Evolutionary conservation across 352 stramenopile species (phyloP).

Genomic region (Pythium rhizo-oryzae): DNA sequence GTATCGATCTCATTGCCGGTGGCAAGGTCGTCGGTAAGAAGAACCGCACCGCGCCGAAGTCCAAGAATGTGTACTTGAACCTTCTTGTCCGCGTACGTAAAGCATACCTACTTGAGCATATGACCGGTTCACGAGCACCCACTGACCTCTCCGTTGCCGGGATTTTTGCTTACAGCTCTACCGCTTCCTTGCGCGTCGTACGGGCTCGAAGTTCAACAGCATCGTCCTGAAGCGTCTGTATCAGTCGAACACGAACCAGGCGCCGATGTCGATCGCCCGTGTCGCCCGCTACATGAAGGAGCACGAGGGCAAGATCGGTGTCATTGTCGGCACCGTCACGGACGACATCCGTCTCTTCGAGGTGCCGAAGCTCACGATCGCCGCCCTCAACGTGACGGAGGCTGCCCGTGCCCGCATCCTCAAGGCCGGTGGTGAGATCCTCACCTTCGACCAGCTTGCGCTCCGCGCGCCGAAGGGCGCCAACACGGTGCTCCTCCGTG

Average conservation of each 20-base stretch:
- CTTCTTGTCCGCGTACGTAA: slow-evolving; percentile 94
- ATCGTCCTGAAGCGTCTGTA: slow-evolving; percentile 99
- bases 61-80: slow-evolving; percentile 99
- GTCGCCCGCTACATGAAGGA: slow-evolving; percentile 98
- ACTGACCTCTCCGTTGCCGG: not conserved
- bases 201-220: slow-evolving; percentile 98
- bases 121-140: no score
- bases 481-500: slow-evolving; percentile 99
- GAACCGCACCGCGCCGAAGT: slow-evolving; percentile 97
- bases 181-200: slow-evolving; percentile 98
- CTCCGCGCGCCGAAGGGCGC: slow-evolving; percentile 96
- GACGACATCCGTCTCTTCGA: slow-evolving; percentile 98
- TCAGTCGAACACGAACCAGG: slow-evolving; percentile 99
- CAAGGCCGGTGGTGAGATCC: slow-evolving; percentile 97
- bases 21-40: slow-evolving; percentile 98
- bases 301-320: slow-evolving; percentile 98
- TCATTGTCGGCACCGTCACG: slow-evolving; percentile 98
- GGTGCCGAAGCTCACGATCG: slow-evolving; percentile 96
- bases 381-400: slow-evolving; percentile 98
- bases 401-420: slow-evolving; percentile 97
- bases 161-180: slow-evolving; percentile 65
- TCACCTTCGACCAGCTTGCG: slow-evolving; percentile 99
- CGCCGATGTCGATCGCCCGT: slow-evolving; percentile 96
- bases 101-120: not conserved
- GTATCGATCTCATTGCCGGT: slow-evolving; percentile 99